phyloP scores from a whole-genome alignment of 352 stramenopile species.

The Thraustochytrium sp. region DNA sequence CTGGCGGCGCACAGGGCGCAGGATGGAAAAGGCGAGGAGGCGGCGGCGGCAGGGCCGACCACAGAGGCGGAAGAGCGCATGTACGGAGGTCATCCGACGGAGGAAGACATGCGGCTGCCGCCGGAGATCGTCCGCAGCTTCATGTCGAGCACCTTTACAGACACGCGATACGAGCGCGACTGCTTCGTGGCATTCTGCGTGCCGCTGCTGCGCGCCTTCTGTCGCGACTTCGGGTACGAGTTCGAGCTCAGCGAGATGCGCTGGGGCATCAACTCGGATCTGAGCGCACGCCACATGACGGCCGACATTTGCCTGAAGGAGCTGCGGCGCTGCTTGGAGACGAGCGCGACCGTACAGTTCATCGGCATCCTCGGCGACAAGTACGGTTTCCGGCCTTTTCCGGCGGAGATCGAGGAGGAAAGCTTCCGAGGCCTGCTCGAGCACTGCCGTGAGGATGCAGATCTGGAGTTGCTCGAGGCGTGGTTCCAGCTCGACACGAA shows the following conservation, averaged over 20 bases:
- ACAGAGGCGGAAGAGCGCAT: background rate
- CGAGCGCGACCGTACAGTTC: background rate
- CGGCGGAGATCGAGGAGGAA: background rate
- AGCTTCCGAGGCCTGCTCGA: background rate
- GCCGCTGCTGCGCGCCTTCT: background rate
- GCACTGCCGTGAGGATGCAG: background rate
- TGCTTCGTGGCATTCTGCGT: constrained; percentile 11
- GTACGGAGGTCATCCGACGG: background rate
- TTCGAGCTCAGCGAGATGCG: constrained; percentile 42
- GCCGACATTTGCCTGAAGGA: constrained; percentile 14
- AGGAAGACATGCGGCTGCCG: background rate
- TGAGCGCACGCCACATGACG: constrained; percentile 3
- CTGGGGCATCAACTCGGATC: constrained; percentile 13
- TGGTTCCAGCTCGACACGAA: constrained; percentile 35
- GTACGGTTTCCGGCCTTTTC: constrained; percentile 34
- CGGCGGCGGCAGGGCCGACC: background rate
- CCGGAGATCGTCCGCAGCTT: constrained; percentile 18
- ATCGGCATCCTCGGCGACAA: constrained; percentile 26
- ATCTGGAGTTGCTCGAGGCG: background rate
- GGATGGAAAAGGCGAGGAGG: background rate
- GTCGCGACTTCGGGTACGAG: background rate
- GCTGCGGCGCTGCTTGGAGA: background rate
- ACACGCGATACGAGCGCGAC: constrained; percentile 6
- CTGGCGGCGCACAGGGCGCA: background rate
- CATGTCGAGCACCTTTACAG: constrained; percentile 31